These are phyloP conservation scores for Aspergillus mulundensis DNA, from an alignment of 495 filamentous ascomycete genomes.

Conservation along the genomic window DNA sequence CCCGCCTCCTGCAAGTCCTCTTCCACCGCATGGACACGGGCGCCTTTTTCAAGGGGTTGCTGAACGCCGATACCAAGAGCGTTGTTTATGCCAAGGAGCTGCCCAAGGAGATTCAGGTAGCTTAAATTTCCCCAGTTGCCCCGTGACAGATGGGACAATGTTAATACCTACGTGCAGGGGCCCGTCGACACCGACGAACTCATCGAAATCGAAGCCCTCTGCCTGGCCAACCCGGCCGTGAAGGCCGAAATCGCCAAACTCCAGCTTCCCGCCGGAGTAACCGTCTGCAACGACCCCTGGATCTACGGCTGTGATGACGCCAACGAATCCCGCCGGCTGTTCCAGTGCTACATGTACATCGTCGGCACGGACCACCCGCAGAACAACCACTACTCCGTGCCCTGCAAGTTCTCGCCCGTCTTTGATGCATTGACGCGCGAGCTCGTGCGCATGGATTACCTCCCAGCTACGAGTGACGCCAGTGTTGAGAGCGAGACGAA, in stretches of 20 bases:
- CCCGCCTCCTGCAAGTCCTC: conserved; percentile 36
- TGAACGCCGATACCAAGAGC: conserved; percentile 31
- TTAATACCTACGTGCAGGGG: too few species aligned
- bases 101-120: conserved; percentile 38
- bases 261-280: conserved; percentile 35
- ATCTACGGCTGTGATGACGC: conserved; percentile 41
- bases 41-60: conserved; percentile 35
- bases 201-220: conserved; percentile 37
- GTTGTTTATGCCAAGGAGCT: conserved; percentile 37
- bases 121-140: not conserved
- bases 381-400: conserved; percentile 74
- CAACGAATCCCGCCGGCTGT: conserved; percentile 35
- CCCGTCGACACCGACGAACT: conserved; percentile 41
- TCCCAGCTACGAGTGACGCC: conserved; percentile 35
- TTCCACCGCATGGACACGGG: conserved; percentile 38
- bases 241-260: conserved; percentile 42
- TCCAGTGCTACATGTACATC: conserved; percentile 46
- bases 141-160: not conserved
- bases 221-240: conserved; percentile 38
- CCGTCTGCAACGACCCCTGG: conserved; percentile 44
- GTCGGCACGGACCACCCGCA: conserved; percentile 35
- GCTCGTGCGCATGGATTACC: conserved; percentile 54
- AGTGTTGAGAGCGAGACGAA: conserved; percentile 29
- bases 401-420: conserved; percentile 74
- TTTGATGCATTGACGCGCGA: conserved; percentile 60